Percentiles rank a stretch among this genome's conserved stretches.
Conservation (phyloP, 2,329 filamentous ascomycete species). For the Phaeomoniella chlamydospora region DNA sequence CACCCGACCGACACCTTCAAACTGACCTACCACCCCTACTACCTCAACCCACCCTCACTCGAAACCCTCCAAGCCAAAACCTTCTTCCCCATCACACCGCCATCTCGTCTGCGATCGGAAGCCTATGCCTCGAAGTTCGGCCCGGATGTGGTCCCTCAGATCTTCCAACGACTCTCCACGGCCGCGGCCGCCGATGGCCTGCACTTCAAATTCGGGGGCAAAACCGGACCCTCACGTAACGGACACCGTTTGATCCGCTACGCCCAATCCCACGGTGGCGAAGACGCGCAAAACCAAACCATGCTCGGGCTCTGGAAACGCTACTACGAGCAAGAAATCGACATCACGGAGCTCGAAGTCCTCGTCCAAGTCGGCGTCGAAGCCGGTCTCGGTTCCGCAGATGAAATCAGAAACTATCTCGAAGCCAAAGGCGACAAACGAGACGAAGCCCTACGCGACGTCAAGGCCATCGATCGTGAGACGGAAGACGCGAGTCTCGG, state of each 20-base stretch:
- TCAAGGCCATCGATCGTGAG: slow-evolving; percentile 41
- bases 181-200: slow-evolving; percentile 55
- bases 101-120: slow-evolving; percentile 36
- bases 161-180: slow-evolving; percentile 41
- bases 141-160: slow-evolving; percentile 41
- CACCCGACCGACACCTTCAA: slow-evolving; percentile 59
- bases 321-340: slow-evolving; percentile 51
- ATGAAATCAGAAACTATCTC: slow-evolving; percentile 40
- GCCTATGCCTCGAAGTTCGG: slow-evolving; percentile 52
- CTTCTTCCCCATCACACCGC: slow-evolving; percentile 39
- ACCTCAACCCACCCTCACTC: slow-evolving; percentile 56
- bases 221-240: slow-evolving; percentile 62
- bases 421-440: slow-evolving; percentile 24
- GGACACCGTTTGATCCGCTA: slow-evolving; percentile 65
- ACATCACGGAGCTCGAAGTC: slow-evolving; percentile 44
- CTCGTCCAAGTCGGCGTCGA: slow-evolving; percentile 37
- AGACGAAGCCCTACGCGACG: slow-evolving; percentile 22
- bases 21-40: slow-evolving; percentile 65
- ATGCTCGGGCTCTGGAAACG: slow-evolving; percentile 49
- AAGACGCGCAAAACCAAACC: slow-evolving; percentile 41
- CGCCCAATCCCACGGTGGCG: slow-evolving; percentile 38
- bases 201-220: slow-evolving; percentile 56
- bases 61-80: slow-evolving; percentile 34
- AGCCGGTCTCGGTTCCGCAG: slow-evolving; percentile 26
- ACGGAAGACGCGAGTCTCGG: slow-evolving; percentile 33